Base-by-base conservation (phyloP, 805 yeast species). In the Ogataea degrootiae region DNA sequence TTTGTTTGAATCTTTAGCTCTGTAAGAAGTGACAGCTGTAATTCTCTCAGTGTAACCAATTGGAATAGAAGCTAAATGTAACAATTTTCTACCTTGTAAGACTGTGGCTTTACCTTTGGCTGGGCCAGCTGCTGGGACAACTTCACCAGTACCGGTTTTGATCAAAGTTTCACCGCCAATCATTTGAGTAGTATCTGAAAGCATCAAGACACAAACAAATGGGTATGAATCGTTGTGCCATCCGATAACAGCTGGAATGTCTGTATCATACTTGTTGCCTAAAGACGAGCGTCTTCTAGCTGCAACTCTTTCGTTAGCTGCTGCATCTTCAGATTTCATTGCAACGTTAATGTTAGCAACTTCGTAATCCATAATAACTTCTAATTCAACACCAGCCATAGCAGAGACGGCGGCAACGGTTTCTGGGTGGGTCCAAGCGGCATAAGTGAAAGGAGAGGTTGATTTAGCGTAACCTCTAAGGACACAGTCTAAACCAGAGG, bases 201-300 rank as follows among this genome's bases (percentile, higher is more conserved):
- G 58, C 86, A 80, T 80, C 50, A 80, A 68, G 15, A 80, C 85
- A 62, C 84, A 80, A 17, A 80, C 85, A 58, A 78, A 79, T 15
- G 84, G 85, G 47, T 78, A 79, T n/a, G 81, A 73, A 58, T 80
- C 86, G 45, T 68, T 61, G 66, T 80, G 85, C 86, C 86, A 80
- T 31, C 79, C 77, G 34, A 79, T 82, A 39, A 79, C 71, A 21
- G 80, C 83, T 12, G 80, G 79, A 43, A 77, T 69, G 37, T 73
- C 72, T 6, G 59, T 63, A 34, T 62, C 61, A 44, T 47, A 46
- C 19, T 54, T 55, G 41, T 54, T 55, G 8, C 50, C 49, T 50
- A 63, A 48, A 1, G 66, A 53, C 7, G 54, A 44, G 43, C 52
- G 56, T 56, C 67, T 59, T 46, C 57, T 52, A 9, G 57, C 54